Percentiles rank a stretch among this genome's conserved stretches.
phyloP scores from a whole-genome alignment of 768 basidiomycete species.

The Omphalotus guepiniiformis region DNA sequence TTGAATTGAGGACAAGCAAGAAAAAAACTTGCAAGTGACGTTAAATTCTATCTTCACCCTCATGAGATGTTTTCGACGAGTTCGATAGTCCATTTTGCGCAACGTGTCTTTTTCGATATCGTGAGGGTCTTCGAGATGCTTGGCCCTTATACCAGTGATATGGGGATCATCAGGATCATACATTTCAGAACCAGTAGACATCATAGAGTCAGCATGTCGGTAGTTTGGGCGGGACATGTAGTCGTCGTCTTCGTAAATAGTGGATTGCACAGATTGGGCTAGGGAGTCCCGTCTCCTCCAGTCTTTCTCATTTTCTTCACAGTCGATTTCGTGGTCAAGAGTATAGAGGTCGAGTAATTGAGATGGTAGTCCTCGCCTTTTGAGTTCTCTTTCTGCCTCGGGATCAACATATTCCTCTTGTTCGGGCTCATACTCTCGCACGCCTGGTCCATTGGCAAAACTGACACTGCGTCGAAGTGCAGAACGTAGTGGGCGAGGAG shows the following conservation, averaged over 20 bases:
- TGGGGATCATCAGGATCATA: conserved; percentile 73
- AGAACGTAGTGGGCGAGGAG: conserved; percentile 20
- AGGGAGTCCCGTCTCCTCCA: conserved; percentile 12
- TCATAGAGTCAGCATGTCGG: conserved; percentile 39
- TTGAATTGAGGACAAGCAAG: not conserved
- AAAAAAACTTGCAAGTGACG: conserved; percentile 49
- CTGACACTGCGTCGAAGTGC: conserved; percentile 31
- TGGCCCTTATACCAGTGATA: conserved; percentile 52
- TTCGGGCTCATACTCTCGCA: conserved; percentile 20
- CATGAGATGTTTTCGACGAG: conserved; percentile 61
- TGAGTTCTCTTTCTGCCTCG: conserved; percentile 29
- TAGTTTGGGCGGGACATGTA: conserved; percentile 24
- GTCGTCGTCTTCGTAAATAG: conserved; percentile 17
- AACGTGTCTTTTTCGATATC: conserved; percentile 60
- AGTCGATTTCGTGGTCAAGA: conserved; percentile 23
- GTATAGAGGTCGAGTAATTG: conserved; percentile 52
- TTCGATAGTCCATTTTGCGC: conserved; percentile 62
- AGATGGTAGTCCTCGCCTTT: conserved; percentile 43
- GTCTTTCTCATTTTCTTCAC: conserved; percentile 11
- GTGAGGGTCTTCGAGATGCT: conserved; percentile 51
- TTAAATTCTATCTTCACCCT: conserved; percentile 72
- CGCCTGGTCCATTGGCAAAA: conserved; percentile 30
- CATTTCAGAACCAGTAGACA: conserved; percentile 45
- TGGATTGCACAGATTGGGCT: conserved; percentile 4
- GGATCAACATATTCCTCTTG: conserved; percentile 20